A percentile compares a stretch with the other conserved stretches of the same genome.
These are phyloP conservation scores for Hydnum rufescens DNA, from an alignment of 768 basidiomycete genomes.

Conservation along the genomic window DNA sequence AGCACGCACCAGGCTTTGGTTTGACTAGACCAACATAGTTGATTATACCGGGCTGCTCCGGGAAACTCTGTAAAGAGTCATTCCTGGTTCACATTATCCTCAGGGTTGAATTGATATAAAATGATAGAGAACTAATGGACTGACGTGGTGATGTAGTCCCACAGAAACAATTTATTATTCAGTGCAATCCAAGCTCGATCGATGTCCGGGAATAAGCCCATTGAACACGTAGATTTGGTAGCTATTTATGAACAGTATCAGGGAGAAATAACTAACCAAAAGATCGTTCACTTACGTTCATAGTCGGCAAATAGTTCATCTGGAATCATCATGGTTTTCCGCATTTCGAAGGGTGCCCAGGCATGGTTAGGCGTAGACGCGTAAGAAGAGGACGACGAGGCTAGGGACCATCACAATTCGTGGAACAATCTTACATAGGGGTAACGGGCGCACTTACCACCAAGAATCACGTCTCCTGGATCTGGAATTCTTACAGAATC, in stretches of 20 bases:
- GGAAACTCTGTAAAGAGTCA: neutral
- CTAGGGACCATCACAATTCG: neutral
- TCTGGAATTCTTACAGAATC: constrained; percentile 61
- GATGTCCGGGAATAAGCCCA: constrained; percentile 85
- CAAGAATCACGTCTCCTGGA: constrained; percentile 39
- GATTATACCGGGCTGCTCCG: constrained; percentile 75
- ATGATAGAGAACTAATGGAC: constrained; percentile 41
- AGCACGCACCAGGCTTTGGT: constrained; percentile 39
- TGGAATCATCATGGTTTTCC: constrained; percentile 8
- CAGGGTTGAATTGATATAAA: neutral
- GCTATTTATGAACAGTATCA: neutral
- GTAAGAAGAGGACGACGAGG: constrained; percentile 10
- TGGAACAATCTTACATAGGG: neutral
- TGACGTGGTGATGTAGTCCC: constrained; percentile 58
- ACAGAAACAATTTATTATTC: constrained; percentile 83
- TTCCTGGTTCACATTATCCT: neutral
- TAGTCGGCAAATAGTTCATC: constrained; percentile 8
- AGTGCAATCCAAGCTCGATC: constrained; percentile 91
- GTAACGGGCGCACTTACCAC: constrained; percentile 3
- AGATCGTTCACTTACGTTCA: constrained; percentile 1
- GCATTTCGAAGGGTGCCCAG: constrained; percentile 9
- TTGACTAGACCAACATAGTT: constrained; percentile 73
- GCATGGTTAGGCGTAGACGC: constrained; percentile 10
- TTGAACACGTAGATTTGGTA: constrained; percentile 9
- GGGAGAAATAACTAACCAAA: neutral